phyloP scores from a whole-genome alignment of 1,139 yeast species.

The Casaregolazyma lundiana region DNA sequence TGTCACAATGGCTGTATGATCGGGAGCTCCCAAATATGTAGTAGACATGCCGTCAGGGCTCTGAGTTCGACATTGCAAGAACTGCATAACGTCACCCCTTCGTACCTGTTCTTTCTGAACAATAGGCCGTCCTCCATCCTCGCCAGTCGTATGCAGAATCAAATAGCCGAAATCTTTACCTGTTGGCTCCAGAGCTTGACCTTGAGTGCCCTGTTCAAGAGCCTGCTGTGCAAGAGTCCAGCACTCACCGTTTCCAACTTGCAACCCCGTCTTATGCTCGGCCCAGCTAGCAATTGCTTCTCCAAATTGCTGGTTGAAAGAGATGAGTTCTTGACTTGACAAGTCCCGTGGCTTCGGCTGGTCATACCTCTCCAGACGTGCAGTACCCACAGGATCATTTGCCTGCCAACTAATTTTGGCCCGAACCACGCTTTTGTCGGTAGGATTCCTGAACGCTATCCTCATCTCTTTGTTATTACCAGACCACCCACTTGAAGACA shows the following conservation, averaged over 20 bases:
- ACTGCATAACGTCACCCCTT: slow-evolving; percentile 47
- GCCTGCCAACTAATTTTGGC: slow-evolving; percentile 46
- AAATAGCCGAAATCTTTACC: slow-evolving; percentile 58
- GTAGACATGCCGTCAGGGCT: slow-evolving; percentile 21
- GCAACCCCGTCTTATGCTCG: slow-evolving; percentile 49
- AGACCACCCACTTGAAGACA: slow-evolving; percentile 16
- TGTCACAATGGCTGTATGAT: slow-evolving; percentile 63
- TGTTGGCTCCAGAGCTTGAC: slow-evolving; percentile 55
- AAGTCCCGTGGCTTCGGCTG: slow-evolving; percentile 52
- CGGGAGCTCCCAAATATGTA: slow-evolving; percentile 49
- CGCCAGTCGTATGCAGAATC: slow-evolving; percentile 36
- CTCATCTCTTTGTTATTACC: slow-evolving; percentile 21
- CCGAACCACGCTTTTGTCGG: slow-evolving; percentile 48
- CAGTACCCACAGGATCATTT: slow-evolving; percentile 29
- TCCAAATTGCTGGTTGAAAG: slow-evolving; percentile 34
- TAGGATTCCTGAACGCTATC: slow-evolving; percentile 37
- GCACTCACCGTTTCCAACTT: slow-evolving; percentile 70
- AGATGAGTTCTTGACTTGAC: slow-evolving; percentile 36
- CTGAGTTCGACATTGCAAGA: slow-evolving; percentile 43
- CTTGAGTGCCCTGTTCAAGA: slow-evolving; percentile 54
- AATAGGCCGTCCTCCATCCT: slow-evolving; percentile 25
- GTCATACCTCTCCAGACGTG: slow-evolving; percentile 36
- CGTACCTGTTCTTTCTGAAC: slow-evolving; percentile 32
- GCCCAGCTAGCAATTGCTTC: slow-evolving; percentile 57
- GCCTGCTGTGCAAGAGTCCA: slow-evolving; percentile 75